Evolutionary conservation across 768 basidiomycete genomes (phyloP), one percentile per base, ranked within the genome.

Genomic region (Amanita thiersii): DNA sequence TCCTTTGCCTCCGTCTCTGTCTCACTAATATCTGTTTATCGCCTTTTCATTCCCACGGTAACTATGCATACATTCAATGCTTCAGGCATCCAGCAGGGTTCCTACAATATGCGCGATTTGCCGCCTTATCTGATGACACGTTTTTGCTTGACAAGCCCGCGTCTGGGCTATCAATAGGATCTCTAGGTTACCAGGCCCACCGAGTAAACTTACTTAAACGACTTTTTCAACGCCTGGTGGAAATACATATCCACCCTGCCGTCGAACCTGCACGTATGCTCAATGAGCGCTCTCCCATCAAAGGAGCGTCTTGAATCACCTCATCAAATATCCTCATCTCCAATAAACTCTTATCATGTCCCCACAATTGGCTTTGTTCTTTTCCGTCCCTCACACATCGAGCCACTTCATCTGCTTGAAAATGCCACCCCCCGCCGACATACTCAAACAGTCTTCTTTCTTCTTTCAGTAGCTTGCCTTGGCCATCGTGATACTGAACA

Each of bases 391-490:
- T 61, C 15, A 89, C 64, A 53, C 83, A 86, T 36, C 86, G 61
- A 12, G 86, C 89, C 8, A 89, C 87, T 46, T 92, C 88, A 52
- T 93, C 90, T 2, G 89, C 88, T 59, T 92, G 75, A 59, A 81
- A 93, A 57, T 87, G 76, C 82, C 76, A 86, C 5, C 88, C 90
- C 24, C 64, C 66, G 7, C 86, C 86, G 3, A 69, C 61, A 52
- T 81, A 80, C 30, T 75, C 66, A 47, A 82, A 77, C 19, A 52
- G 57, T 44, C 60, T 69, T 34, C 67, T 77, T 55, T 86, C 83
- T 53, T 85, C 81, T 37, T 65, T 65, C 23, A 63, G 64, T 6
- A 66, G 41, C 32, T 67, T 68, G 1, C 70, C 73, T 18, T 62
- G 61, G 41, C 69, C 68, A 28, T 67, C 71, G 44, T 69, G 66